phyloP scores from a whole-genome alignment of 768 basidiomycete species.

The Imleria badia region DNA sequence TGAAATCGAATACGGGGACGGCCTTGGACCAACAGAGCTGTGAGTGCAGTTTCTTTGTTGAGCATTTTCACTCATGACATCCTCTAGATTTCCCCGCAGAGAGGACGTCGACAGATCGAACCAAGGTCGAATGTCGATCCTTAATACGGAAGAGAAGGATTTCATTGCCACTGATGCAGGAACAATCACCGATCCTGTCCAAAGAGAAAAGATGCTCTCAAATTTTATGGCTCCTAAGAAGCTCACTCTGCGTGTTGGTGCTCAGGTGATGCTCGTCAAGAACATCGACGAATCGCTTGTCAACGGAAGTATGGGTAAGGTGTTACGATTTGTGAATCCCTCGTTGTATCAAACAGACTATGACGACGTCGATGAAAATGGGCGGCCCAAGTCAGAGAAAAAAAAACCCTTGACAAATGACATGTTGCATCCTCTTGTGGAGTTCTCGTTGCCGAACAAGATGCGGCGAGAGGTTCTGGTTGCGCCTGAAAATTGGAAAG shows the following conservation, averaged over 20 bases:
- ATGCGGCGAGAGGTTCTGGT: slow-evolving; percentile 55
- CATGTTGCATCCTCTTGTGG: slow-evolving; percentile 68
- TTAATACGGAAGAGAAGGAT: slow-evolving; percentile 51
- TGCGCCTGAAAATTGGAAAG: slow-evolving; percentile 76
- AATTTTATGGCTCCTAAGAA: slow-evolving; percentile 87
- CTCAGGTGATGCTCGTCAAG: slow-evolving; percentile 96
- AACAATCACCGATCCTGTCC: slow-evolving; percentile 45
- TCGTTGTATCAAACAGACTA: slow-evolving; percentile 43
- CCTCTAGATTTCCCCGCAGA: slow-evolving; percentile 81
- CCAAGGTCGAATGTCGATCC: slow-evolving; percentile 55
- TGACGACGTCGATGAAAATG: slow-evolving; percentile 35
- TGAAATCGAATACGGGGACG: slow-evolving; percentile 73
- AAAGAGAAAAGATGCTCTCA: slow-evolving; percentile 73
- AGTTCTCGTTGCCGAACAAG: slow-evolving; percentile 66
- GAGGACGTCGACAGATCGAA: slow-evolving; percentile 93
- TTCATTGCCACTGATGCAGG: slow-evolving; percentile 71
- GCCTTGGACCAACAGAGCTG: slow-evolving; percentile 89
- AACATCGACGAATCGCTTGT: slow-evolving; percentile 89
- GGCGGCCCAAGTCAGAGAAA: slow-evolving; percentile 36
- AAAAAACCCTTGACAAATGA: slow-evolving; percentile 29
- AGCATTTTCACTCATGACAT: background rate
- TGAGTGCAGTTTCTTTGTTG: slow-evolving; percentile 36
- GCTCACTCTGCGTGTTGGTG: slow-evolving; percentile 71
- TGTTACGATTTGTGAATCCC: slow-evolving; percentile 71
- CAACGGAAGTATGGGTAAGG: slow-evolving; percentile 90